These are phyloP conservation scores for Alternaria brassicae DNA, from an alignment of 2,329 filamentous ascomycete genomes.

Conservation along the genomic window DNA sequence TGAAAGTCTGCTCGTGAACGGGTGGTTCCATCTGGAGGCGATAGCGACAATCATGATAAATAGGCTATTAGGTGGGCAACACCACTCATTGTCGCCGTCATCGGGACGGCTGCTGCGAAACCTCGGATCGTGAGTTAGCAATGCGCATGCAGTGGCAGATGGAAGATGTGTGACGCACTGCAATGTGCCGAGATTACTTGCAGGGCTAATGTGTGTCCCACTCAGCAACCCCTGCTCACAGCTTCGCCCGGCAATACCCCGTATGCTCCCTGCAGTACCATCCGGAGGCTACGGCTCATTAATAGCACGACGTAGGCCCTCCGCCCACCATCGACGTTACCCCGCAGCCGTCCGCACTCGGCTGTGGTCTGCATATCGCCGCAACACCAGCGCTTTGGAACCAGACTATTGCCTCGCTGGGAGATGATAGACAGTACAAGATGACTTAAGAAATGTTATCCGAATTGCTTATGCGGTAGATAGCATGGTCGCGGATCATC, in stretches of 20 bases:
- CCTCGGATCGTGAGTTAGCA: no score
- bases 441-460: background rate
- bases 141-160: no score
- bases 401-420: background rate
- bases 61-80: no score
- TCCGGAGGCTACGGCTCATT: background rate
- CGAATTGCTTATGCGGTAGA: slow-evolving; percentile 1
- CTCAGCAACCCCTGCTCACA: background rate
- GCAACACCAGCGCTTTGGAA: slow-evolving; percentile 7
- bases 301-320: slow-evolving; percentile 9
- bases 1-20: no score
- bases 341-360: slow-evolving; percentile 20
- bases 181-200: slow-evolving; percentile 6
- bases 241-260: slow-evolving; percentile 2
- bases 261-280: slow-evolving; percentile 1
- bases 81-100: no score
- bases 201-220: background rate
- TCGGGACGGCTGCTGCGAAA: no score
- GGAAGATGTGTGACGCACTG: background rate
- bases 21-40: no score
- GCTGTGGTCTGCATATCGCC: slow-evolving; percentile 4
- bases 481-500: slow-evolving; percentile 7
- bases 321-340: slow-evolving; percentile 17
- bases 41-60: no score
- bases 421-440: slow-evolving; percentile 10